Base-by-base conservation (phyloP, 139 green algal species). In the Tetradesmus obliquus region DNA sequence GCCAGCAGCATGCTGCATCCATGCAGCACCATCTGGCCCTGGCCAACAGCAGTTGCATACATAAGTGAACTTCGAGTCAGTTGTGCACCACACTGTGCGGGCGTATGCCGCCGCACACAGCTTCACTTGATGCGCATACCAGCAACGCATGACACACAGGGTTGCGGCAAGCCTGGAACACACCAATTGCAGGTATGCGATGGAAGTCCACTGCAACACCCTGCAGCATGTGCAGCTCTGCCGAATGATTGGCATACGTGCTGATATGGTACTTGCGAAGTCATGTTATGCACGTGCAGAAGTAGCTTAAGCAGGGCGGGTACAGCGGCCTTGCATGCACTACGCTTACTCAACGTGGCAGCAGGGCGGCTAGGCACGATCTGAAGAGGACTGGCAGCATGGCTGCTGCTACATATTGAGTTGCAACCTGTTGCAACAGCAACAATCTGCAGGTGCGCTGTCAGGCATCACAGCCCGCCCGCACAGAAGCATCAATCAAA, bases 201-300 rank as follows among this genome's bases (percentile, higher is more conserved):
- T 84, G 79, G 24, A 57, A 84, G 79, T 55, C 55, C 79, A 84
- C 74, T 53, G 66, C 66, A 76, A 76, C 66, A 76, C 17, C 66
- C 17, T 15, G 66, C 17, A 19, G 66, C 66, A 76, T 19, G 17
- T 76, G 19, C 66, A 76, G 19, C 66, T n/a, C 66, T 76, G 66
- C 76, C 9, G 76, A 9, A 12, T 9, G 10, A 9, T 9, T 82
- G n/a, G 76, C 76, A 82, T 13, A 82, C 66, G 66, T 17, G 13
- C 66, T 72, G 62, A 76, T 76, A 76, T 13, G 7, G 57, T 66
- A 66, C 6, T 9, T 24, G 66, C 6, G 15, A 20, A 24, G 66
- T 5, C n/a, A 71, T 3, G n/a, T 24, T 24, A 24, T 9, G 8
- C 57, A 19, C 17, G 5, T 76, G 17, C 66, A 20, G 66, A 76